Conservation (phyloP, 1,284 basidiomycete genomes). For the Rhizoctonia solani region DNA sequence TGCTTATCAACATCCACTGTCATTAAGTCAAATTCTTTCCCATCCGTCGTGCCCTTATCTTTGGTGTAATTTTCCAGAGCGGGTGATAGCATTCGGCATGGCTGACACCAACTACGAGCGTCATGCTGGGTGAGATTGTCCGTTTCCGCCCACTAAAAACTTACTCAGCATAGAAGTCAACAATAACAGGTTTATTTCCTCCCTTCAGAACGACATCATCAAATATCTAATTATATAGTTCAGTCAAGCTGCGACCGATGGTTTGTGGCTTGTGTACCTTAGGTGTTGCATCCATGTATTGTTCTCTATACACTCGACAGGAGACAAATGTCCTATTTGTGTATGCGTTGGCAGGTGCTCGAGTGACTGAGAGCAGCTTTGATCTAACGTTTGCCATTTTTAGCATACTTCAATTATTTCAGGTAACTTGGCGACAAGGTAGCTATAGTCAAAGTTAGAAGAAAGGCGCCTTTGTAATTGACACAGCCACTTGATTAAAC, state of each 20-base stretch:
- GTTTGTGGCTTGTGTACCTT: background rate
- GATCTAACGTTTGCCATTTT: background rate
- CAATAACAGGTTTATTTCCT: slow-evolving; percentile 60
- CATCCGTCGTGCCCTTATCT: slow-evolving; percentile 54
- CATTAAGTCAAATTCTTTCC: slow-evolving; percentile 64
- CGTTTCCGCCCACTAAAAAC: slow-evolving; percentile 42
- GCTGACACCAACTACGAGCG: slow-evolving; percentile 67
- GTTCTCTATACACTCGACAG: background rate
- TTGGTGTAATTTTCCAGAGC: slow-evolving; percentile 59
- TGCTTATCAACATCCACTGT: slow-evolving; percentile 68
- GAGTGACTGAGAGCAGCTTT: background rate
- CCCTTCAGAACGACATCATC: slow-evolving; percentile 33
- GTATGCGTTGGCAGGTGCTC: background rate
- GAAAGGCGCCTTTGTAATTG: no score
- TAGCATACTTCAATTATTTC: no score
- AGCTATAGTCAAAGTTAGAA: no score
- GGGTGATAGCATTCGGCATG: slow-evolving; percentile 70
- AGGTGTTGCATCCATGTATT: slow-evolving; percentile 6
- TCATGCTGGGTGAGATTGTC: slow-evolving; percentile 2
- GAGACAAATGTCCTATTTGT: background rate
- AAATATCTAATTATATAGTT: slow-evolving; percentile 16
- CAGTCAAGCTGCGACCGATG: background rate
- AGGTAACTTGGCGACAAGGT: no score
- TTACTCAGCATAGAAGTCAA: slow-evolving; percentile 78
- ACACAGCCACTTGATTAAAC: no score